These are phyloP conservation scores for Aspergillus brasiliensis DNA, from an alignment of 2,329 filamentous ascomycete species.

Conservation along the genomic window DNA sequence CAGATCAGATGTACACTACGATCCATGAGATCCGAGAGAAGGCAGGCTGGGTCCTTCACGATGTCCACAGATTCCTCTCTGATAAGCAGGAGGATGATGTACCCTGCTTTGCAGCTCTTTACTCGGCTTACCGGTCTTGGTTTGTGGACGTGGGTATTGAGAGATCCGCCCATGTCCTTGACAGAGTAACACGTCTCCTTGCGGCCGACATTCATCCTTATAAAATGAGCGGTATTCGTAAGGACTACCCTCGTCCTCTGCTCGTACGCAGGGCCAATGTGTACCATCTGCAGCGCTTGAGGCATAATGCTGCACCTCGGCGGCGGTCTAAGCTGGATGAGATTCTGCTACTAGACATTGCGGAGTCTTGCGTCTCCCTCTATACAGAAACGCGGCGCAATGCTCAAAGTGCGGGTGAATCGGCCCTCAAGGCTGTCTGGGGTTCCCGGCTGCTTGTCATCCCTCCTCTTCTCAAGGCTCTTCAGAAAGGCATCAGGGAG, in stretches of 20 bases:
- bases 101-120: conserved; percentile 88
- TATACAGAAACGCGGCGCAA: conserved; percentile 96
- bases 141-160: conserved; percentile 98
- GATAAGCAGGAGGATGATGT: conserved; percentile 92
- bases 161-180: conserved; percentile 87
- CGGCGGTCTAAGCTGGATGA: conserved; percentile 91
- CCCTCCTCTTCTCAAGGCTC: conserved; percentile 76
- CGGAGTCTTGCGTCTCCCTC: conserved; percentile 82
- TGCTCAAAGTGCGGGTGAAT: conserved; percentile 88
- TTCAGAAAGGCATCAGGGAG: conserved; percentile 75
- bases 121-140: conserved; percentile 91
- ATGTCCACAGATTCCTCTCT: conserved; percentile 80
- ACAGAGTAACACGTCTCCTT: conserved; percentile 81
- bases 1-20: conserved; percentile 67
- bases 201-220: conserved; percentile 86
- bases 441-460: conserved; percentile 88
- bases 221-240: conserved; percentile 89
- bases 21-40: conserved; percentile 81
- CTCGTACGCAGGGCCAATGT: conserved; percentile 90
- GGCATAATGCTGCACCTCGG: conserved; percentile 87
- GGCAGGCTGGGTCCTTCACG: conserved; percentile 77
- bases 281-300: conserved; percentile 90
- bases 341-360: conserved; percentile 78
- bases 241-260: conserved; percentile 89
- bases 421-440: conserved; percentile 86